Conservation (phyloP, 352 stramenopile genomes). For the Phytophthora europaea region DNA sequence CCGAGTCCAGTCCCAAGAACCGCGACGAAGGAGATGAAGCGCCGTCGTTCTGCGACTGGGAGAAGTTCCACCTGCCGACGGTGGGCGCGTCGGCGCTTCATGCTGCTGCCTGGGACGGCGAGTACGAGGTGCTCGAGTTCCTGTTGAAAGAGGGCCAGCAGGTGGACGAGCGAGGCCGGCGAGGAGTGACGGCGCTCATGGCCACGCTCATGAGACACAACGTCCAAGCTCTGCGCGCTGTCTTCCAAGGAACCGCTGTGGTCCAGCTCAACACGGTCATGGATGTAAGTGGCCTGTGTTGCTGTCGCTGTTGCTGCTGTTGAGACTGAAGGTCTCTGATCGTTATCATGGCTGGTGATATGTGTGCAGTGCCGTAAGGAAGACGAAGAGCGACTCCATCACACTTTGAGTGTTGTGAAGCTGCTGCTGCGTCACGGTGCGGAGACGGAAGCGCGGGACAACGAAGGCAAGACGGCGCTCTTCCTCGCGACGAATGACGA, state of each 20-base stretch:
- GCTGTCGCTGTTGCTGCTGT: not conserved
- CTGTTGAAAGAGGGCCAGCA: slow-evolving; percentile 37
- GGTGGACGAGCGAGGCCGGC: slow-evolving; percentile 35
- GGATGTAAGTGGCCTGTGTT: slow-evolving; percentile 30
- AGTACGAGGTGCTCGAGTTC: slow-evolving; percentile 37
- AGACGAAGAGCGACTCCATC: slow-evolving; percentile 35
- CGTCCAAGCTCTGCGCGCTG: slow-evolving; percentile 45
- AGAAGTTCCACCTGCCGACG: slow-evolving; percentile 44
- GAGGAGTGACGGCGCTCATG: slow-evolving; percentile 43
- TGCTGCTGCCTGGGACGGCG: slow-evolving; percentile 45
- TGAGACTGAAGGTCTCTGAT: not conserved
- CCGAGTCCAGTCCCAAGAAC: slow-evolving; percentile 24
- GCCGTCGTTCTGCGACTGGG: slow-evolving; percentile 47
- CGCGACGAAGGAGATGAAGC: slow-evolving; percentile 29
- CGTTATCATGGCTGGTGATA: not conserved
- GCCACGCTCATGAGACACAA: slow-evolving; percentile 49
- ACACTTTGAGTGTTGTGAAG: slow-evolving; percentile 41
- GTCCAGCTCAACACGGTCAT: slow-evolving; percentile 45
- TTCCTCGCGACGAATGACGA: slow-evolving; percentile 47
- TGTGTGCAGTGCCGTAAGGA: slow-evolving; percentile 40
- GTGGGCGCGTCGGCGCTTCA: slow-evolving; percentile 47
- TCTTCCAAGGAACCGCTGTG: slow-evolving; percentile 39
- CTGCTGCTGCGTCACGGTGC: slow-evolving; percentile 40
- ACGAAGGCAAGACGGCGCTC: slow-evolving; percentile 46
- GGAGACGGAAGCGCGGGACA: slow-evolving; percentile 29